Conservation (phyloP, 2,329 filamentous ascomycete species). For the Dothidotthia symphoricarpi region DNA sequence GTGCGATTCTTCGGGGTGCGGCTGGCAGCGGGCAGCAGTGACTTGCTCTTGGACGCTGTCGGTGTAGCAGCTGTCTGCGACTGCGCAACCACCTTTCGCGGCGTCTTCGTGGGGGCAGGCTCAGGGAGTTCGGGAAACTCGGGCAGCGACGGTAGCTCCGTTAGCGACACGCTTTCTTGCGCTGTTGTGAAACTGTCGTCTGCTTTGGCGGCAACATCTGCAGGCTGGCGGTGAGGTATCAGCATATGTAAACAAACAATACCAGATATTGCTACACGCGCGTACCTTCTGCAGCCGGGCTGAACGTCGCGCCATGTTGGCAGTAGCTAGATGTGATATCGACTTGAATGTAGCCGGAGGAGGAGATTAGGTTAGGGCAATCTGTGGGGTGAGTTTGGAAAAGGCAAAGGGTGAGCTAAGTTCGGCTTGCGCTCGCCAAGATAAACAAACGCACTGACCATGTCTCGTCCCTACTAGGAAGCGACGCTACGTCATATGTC, state of each 20-base stretch:
- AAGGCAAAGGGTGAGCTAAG: no score
- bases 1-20: slow-evolving; percentile 60
- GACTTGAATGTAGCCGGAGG: not conserved
- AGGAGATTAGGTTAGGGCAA: no score
- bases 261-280: slow-evolving; percentile 1
- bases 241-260: slow-evolving; percentile 33
- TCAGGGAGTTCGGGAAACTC: slow-evolving; percentile 23
- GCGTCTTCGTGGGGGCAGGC: slow-evolving; percentile 21
- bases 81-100: slow-evolving; percentile 26
- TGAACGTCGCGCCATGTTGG: slow-evolving; percentile 39
- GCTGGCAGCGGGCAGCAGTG: slow-evolving; percentile 18
- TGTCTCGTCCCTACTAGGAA: no score
- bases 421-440: no score
- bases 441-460: no score
- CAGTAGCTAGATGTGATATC: not conserved
- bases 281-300: slow-evolving; percentile 40
- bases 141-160: slow-evolving; percentile 22
- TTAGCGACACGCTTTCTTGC: slow-evolving; percentile 13
- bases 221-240: slow-evolving; percentile 24
- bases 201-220: slow-evolving; percentile 26
- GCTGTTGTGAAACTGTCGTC: slow-evolving; percentile 32
- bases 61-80: slow-evolving; percentile 47
- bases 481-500: no score
- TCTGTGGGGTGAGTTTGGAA: no score
- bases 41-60: slow-evolving; percentile 39